phyloP scores from a whole-genome alignment of 768 basidiomycete species.

The Leccinum boreale region DNA sequence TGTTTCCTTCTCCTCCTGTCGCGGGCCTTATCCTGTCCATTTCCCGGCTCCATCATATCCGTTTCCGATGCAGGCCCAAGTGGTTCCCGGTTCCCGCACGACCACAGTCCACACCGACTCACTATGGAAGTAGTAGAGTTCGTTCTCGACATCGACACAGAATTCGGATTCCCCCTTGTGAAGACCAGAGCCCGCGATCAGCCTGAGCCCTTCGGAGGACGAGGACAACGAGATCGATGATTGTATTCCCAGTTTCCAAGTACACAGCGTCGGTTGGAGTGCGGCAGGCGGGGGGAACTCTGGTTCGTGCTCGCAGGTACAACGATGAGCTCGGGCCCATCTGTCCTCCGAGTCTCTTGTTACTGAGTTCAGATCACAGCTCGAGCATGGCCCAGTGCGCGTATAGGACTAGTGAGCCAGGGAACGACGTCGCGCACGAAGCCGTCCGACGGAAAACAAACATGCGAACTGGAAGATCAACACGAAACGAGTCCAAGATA shows the following conservation, averaged over 20 bases:
- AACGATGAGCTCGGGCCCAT: slow-evolving; percentile 63
- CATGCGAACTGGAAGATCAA: slow-evolving; percentile 12
- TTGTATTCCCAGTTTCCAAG: neutral
- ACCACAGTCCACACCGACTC: slow-evolving; percentile 9
- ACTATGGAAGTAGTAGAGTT: neutral
- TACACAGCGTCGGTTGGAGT: slow-evolving; percentile 39
- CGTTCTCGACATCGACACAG: neutral
- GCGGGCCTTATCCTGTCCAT: neutral
- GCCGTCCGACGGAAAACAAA: neutral
- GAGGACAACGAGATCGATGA: neutral
- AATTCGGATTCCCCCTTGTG: neutral
- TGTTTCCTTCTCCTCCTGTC: too few species aligned
- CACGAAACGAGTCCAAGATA: slow-evolving; percentile 2
- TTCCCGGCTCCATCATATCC: neutral
- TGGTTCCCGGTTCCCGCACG: slow-evolving; percentile 28
- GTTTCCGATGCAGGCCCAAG: slow-evolving; percentile 25
- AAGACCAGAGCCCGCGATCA: too few species aligned
- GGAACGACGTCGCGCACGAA: neutral
- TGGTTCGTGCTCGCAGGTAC: slow-evolving; percentile 36
- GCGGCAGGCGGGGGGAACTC: slow-evolving; percentile 38
- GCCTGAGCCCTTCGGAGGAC: neutral
- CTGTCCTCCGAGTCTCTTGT: slow-evolving; percentile 44
- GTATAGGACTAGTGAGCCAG: neutral
- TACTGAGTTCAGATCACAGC: slow-evolving; percentile 35
- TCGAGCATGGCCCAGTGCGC: neutral